Evolutionary conservation across 345 rosid genomes (phyloP).

Genomic region (Gossypium australe): DNA sequence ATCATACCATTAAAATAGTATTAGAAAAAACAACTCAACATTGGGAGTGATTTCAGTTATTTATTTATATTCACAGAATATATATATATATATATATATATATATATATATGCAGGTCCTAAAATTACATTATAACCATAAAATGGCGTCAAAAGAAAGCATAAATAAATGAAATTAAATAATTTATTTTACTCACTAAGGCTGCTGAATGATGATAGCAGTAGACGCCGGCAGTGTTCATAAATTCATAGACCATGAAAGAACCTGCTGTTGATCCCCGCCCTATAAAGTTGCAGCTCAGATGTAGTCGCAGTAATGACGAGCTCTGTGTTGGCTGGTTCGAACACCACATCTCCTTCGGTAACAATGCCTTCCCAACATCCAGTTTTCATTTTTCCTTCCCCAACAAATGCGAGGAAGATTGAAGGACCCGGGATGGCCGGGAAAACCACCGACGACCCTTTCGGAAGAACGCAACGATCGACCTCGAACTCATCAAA

Average conservation of each 20-base stretch:
- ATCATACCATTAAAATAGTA: not conserved
- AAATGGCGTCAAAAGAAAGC: not conserved
- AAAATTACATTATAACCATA: not conserved
- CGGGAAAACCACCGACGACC: slow-evolving; percentile 59
- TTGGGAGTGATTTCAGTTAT: not conserved
- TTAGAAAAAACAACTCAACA: not conserved
- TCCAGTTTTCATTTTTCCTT: slow-evolving; percentile 48
- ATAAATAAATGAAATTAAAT: not conserved
- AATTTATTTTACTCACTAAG: not conserved
- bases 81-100: not conserved
- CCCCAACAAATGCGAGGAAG: slow-evolving; percentile 53
- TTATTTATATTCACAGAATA: not conserved
- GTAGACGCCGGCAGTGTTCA: not conserved
- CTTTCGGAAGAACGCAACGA: slow-evolving; percentile 60
- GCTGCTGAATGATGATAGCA: not conserved
- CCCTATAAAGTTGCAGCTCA: slow-evolving; percentile 70
- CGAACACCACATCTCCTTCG: slow-evolving; percentile 79
- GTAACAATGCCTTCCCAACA: slow-evolving; percentile 32
- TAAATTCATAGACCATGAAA: slow-evolving; percentile 20
- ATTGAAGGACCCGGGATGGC: slow-evolving; percentile 79
- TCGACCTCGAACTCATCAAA: slow-evolving; percentile 93
- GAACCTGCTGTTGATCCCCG: slow-evolving; percentile 51
- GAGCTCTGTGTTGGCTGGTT: slow-evolving; percentile 59
- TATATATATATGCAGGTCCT: not conserved
- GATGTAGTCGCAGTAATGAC: slow-evolving; percentile 37